Evolutionary conservation across 1,284 basidiomycete species (phyloP), one percentile per base, ranked within the genome.

Genomic region (Agroathelia rolfsii): DNA sequence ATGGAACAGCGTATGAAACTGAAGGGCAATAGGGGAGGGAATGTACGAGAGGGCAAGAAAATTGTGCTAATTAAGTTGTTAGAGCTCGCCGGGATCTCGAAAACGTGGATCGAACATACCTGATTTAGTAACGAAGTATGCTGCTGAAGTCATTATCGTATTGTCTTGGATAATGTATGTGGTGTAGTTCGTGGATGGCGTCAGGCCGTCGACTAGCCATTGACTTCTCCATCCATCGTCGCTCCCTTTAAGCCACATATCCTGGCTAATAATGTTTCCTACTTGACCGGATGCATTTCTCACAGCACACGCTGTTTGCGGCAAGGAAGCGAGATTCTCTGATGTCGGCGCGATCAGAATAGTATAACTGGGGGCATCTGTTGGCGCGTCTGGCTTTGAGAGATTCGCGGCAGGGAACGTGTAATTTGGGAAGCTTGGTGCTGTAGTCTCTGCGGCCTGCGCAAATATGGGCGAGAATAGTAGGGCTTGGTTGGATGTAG

Each of bases 401-500:
- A 69, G 46, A 43, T 77, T 72, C 0, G 76, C 72, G 1, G 59
- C 43, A 2, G 80, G 76, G 0, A 92, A 67, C 1, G 80, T 82
- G 52, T 87, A 92, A 48, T 89, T 88, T 6, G 87, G 87, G 47
- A 73, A 92, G 8, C 56, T 56, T 0, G 81, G 81, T n/a, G n/a
- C n/a, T n/a, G n/a, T n/a, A n/a, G n/a, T n/a, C n/a, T n/a, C n/a
- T n/a, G n/a, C n/a, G n/a, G n/a, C n/a, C 31, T 61, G 49, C 12
- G 59, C 53, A 31, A 80, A 72, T 0, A 74, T 53, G 0, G 76
- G 72, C 1, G 86, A 89, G 52, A 85, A 86, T 9, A 90, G 47
- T n/a, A 92, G 56, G 0, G 72, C 80, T 47, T 80, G 72, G 35
- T 75, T 78, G 2, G 74, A 61, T 0, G 84, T 86, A 1, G 83